Conservation (phyloP, 495 filamentous ascomycete species). For the Jackrogersella multiformis region DNA sequence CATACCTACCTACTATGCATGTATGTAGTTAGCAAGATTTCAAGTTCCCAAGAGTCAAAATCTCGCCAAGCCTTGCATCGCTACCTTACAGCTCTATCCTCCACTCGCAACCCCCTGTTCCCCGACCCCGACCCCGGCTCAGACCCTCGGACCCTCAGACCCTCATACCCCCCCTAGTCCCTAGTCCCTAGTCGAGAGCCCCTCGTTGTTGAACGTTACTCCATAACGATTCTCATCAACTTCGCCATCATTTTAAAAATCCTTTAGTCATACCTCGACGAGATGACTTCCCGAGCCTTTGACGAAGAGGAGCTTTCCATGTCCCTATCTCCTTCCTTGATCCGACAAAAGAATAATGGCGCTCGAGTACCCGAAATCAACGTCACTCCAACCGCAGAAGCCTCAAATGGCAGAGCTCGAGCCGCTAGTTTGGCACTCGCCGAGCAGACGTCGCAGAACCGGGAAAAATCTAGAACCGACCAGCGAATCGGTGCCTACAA, state of each 20-base stretch:
- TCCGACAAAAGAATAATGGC: conserved; percentile 60
- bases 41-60: too few species aligned
- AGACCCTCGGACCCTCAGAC: too few species aligned
- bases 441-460: conserved; percentile 45
- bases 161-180: too few species aligned
- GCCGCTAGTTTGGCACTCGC: conserved; percentile 45
- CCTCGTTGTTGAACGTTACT: conserved; percentile 39
- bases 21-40: too few species aligned
- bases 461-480: conserved; percentile 64
- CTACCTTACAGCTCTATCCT: conserved; percentile 12
- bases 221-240: conserved; percentile 40
- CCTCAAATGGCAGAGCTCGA: conserved; percentile 49
- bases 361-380: conserved; percentile 44
- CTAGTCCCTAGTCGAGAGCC: conserved; percentile 29
- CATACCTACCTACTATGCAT: too few species aligned
- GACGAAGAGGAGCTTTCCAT: conserved; percentile 95
- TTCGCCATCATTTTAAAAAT: conserved; percentile 29
- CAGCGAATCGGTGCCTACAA: conserved; percentile 90
- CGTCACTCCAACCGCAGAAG: conserved; percentile 48
- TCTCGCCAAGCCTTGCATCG: conserved; percentile 7
- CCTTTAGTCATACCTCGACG: conserved; percentile 18
- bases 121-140: conserved; percentile 25
- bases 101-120: conserved; percentile 22
- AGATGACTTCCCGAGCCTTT: conserved; percentile 65
- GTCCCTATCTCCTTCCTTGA: conserved; percentile 73